phyloP scores from a whole-genome alignment of 1,139 yeast genomes.

The Pichia kudriavzevii region DNA sequence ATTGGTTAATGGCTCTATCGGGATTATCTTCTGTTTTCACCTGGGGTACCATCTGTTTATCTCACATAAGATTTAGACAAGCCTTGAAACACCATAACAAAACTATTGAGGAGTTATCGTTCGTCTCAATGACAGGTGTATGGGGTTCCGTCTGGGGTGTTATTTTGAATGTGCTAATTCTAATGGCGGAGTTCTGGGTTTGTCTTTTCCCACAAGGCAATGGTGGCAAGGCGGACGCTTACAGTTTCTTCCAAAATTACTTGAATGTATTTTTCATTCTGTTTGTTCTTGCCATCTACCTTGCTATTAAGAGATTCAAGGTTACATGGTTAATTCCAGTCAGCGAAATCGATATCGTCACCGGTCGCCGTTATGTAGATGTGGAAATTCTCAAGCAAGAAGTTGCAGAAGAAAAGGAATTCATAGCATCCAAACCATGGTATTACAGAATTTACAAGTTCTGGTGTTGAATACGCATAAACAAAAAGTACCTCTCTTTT shows the following conservation, averaged over 20 bases:
- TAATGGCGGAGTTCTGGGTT: constrained; percentile 58
- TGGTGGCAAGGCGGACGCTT: constrained; percentile 28
- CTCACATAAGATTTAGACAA: constrained; percentile 67
- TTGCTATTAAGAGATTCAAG: constrained; percentile 28
- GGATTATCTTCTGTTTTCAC: constrained; percentile 76
- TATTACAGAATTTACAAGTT: constrained; percentile 39
- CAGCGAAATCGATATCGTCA: constrained; percentile 49
- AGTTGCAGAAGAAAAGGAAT: constrained; percentile 47
- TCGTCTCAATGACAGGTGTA: constrained; percentile 55
- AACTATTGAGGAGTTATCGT: constrained; percentile 55
- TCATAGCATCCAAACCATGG: constrained; percentile 40
- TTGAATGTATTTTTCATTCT: constrained; percentile 43
- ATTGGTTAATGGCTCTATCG: constrained; percentile 73
- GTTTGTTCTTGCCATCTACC: constrained; percentile 28
- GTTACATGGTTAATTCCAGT: constrained; percentile 35
- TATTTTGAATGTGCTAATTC: constrained; percentile 47
- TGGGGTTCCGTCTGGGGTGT: constrained; percentile 62
- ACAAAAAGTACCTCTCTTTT: too few species aligned
- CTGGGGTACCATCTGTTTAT: constrained; percentile 67
- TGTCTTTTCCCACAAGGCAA: constrained; percentile 29
- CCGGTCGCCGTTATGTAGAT: constrained; percentile 58
- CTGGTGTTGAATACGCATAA: constrained; percentile 49
- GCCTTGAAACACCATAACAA: constrained; percentile 63
- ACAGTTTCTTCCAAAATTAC: constrained; percentile 40
- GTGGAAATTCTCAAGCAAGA: constrained; percentile 53